phyloP scores from a whole-genome alignment of 495 filamentous ascomycete species.

The Staphylotrichum tortipilum region DNA sequence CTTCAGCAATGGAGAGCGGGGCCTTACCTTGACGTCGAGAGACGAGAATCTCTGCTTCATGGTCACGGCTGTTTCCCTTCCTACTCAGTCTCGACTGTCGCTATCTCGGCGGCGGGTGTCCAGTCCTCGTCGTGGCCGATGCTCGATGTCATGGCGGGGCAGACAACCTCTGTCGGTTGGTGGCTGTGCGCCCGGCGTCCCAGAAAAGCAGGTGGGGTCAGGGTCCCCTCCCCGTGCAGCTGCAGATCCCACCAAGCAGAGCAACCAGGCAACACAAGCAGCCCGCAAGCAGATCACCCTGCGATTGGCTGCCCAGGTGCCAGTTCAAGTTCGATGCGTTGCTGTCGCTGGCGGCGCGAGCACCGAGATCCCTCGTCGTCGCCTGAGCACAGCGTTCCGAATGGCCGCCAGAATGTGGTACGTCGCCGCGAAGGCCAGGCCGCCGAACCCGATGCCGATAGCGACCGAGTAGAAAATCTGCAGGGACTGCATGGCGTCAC shows the following conservation, averaged over 20 bases:
- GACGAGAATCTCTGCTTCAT: slow-evolving; percentile 99
- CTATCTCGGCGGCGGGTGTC: too few species aligned
- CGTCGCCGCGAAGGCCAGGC: slow-evolving; percentile 8
- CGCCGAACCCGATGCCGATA: slow-evolving; percentile 5
- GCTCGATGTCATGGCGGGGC: slow-evolving; percentile 2
- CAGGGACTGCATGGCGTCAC: not conserved
- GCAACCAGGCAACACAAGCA: too few species aligned
- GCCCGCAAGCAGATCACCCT: not conserved
- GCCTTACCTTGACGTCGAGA: slow-evolving; percentile 68
- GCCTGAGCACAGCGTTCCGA: not conserved
- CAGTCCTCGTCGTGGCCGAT: too few species aligned
- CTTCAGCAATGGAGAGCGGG: not conserved
- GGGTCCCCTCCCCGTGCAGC: too few species aligned
- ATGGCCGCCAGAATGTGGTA: slow-evolving; percentile 1
- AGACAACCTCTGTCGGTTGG: too few species aligned
- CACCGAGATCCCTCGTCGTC: too few species aligned
- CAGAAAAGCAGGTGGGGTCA: slow-evolving; percentile 8
- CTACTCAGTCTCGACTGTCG: too few species aligned
- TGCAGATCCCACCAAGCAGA: too few species aligned
- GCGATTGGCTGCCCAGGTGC: not conserved
- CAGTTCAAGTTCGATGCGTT: not conserved
- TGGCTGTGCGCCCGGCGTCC: not conserved
- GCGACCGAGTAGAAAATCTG: slow-evolving; percentile 8
- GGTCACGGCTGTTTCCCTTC: too few species aligned
- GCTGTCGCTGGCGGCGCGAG: not conserved